Evolutionary conservation across 2,329 filamentous ascomycete species (phyloP).

Genomic region (Phaeosphaeriaceae sp.): DNA sequence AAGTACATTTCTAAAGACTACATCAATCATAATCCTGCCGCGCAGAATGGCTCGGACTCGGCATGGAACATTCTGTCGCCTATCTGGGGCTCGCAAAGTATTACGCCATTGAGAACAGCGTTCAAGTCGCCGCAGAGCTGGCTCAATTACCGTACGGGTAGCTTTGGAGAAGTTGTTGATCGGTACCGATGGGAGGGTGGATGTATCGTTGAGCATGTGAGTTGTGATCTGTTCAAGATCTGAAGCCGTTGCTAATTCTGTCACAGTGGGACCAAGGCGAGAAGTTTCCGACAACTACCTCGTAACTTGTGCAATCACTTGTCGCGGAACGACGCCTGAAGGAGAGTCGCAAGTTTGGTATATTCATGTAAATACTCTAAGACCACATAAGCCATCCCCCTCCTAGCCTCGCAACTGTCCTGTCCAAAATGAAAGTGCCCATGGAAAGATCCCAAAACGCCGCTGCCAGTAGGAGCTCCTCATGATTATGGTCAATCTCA

Average conservation of each 20-base stretch:
- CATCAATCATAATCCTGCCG: conserved; percentile 40
- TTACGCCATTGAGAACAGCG: conserved; percentile 29
- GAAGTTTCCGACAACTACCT: conserved; percentile 15
- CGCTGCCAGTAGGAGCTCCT: not conserved
- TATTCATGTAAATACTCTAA: not conserved
- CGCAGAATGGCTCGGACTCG: conserved; percentile 36
- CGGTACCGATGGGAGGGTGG: conserved; percentile 40
- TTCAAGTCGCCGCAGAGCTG: conserved; percentile 32
- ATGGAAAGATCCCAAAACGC: not conserved
- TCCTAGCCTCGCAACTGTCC: not conserved
- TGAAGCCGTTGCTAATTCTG: not conserved
- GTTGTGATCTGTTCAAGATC: conserved; percentile 10
- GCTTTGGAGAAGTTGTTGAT: conserved; percentile 36
- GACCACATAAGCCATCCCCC: not conserved
- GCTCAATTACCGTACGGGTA: conserved; percentile 30
- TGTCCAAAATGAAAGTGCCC: not conserved
- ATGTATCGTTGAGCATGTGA: conserved; percentile 43
- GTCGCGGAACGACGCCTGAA: not conserved
- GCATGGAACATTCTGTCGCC: conserved; percentile 35
- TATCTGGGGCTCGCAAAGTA: conserved; percentile 29
- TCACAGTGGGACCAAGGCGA: conserved; percentile 38
- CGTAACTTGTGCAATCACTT: not conserved
- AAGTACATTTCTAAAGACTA: conserved; percentile 35
- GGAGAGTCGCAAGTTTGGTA: not conserved
- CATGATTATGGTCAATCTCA: not conserved